Evolutionary conservation across 1,139 yeast genomes (phyloP).

Genomic region (Wickerhamomyces sp.): DNA sequence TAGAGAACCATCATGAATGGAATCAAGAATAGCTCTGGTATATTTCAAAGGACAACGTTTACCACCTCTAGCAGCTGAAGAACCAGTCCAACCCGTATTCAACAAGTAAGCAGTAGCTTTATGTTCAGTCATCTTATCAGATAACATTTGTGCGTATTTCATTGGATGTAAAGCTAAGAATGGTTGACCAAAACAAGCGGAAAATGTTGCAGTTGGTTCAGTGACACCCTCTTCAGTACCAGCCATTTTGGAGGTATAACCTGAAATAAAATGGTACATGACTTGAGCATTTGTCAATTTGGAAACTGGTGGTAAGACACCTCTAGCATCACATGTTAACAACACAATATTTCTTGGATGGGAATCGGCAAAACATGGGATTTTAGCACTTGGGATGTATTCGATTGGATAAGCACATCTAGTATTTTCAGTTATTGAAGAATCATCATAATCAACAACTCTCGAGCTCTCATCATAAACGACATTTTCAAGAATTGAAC

Average conservation of each 20-base stretch:
- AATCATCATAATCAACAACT: conserved; percentile 79
- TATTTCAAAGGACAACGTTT: conserved; percentile 96
- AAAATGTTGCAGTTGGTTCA: conserved; percentile 96
- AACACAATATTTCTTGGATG: conserved; percentile 93
- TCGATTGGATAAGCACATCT: conserved; percentile 99
- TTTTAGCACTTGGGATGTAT: conserved; percentile 91
- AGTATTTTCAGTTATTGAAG: conserved; percentile 89
- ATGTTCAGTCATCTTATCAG: conserved; percentile 87
- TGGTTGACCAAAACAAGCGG: conserved; percentile 99
- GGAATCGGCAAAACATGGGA: conserved; percentile 84
- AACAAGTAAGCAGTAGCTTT: conserved; percentile 93
- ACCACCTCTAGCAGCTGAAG: conserved; percentile 90
- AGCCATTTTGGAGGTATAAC: conserved; percentile 99
- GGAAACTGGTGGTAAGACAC: conserved; percentile 96
- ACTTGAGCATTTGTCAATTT: conserved; percentile 92
- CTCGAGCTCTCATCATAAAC: conserved; percentile 77
- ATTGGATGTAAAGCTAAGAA: conserved; percentile 97
- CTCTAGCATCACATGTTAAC: conserved; percentile 96
- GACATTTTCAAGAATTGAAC: conserved; percentile 91
- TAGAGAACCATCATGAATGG: conserved; percentile 90
- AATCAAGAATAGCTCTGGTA: conserved; percentile 94
- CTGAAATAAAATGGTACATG: conserved; percentile 98
- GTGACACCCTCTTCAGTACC: conserved; percentile 99
- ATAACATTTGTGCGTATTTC: conserved; percentile 95
- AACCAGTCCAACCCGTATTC: conserved; percentile 99